Base-by-base conservation (phyloP, 257 asterid genomes). In the Mentha longifolia region DNA sequence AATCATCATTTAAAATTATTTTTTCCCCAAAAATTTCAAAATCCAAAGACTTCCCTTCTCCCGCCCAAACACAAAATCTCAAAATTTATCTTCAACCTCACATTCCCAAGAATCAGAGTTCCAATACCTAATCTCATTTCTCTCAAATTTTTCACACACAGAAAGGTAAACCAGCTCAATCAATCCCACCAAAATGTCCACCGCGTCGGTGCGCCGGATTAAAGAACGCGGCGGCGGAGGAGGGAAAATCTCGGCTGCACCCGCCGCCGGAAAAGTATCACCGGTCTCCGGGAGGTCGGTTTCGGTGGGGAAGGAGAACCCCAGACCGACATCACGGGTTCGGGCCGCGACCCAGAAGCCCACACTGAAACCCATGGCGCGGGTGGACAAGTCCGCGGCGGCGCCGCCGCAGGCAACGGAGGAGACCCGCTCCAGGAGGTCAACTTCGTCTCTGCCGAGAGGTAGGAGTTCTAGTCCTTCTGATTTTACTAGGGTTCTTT, bases 391-490 rank as follows among this genome's bases (percentile, higher is more conserved):
- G 73, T 64, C 82, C 10, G 78, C 83, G 33, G 85, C 73, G 1
- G 74, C 62, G 31, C 42, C 67, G 42, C 77, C 76, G 54, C 50
- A 57, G 30, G 54, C 50, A 57, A 22, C 47, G 39, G 85, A 65
- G 33, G 85, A 84, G 59, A 65, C 86, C 8, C 95, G 87, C 62
- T 56, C 77, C 49, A 77, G 91, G 77, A 14, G 89, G 82, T 87
- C 95, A 11, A 75, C 83, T 57, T 79, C 90, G 3, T 87, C 97
- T 5, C 92, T 81, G 31, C 89, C 90, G 33, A 85, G 96, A 89
- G 98, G 92, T 89, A 89, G 98, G 86, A 89, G 96, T 78, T 76
- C 92, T 81, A 92, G 96, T 61, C 96, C 98, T 11, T 87, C 83
- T 74, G 89, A 83, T 17, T 86, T 86, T 59, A 82, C 72, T 71